These are phyloP conservation scores for Eucalyptus coolabah DNA, from an alignment of 345 rosid species.

Conservation along the genomic window DNA sequence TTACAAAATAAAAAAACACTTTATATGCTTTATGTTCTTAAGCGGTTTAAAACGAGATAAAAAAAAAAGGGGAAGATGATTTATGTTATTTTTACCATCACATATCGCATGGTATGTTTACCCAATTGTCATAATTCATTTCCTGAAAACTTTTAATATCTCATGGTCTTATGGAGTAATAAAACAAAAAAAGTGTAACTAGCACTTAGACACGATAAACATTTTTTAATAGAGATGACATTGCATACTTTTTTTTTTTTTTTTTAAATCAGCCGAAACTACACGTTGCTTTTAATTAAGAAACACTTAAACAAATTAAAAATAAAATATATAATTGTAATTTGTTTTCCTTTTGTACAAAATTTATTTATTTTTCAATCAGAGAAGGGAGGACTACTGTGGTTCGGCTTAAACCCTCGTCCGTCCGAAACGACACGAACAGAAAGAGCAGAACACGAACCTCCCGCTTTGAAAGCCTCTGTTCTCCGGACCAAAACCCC, in stretches of 20 bases:
- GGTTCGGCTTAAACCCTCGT: neutral
- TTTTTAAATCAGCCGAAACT: neutral
- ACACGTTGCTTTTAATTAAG: neutral
- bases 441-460: neutral
- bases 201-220: neutral
- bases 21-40: too few species aligned
- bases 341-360: neutral
- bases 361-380: accelerated
- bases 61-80: too few species aligned
- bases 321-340: neutral
- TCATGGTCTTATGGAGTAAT: neutral
- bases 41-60: too few species aligned
- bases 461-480: neutral
- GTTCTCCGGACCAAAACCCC: neutral
- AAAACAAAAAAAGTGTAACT: neutral
- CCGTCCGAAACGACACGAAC: neutral
- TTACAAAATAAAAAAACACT: neutral
- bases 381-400: neutral
- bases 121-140: neutral
- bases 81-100: neutral
- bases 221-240: neutral
- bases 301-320: neutral
- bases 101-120: accelerated
- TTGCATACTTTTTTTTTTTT: accelerated
- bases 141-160: neutral